Percentiles rank a stretch among this genome's conserved stretches.
These are phyloP conservation scores for Eucalyptus tenuipes DNA, from an alignment of 345 rosid species.

Conservation along the genomic window DNA sequence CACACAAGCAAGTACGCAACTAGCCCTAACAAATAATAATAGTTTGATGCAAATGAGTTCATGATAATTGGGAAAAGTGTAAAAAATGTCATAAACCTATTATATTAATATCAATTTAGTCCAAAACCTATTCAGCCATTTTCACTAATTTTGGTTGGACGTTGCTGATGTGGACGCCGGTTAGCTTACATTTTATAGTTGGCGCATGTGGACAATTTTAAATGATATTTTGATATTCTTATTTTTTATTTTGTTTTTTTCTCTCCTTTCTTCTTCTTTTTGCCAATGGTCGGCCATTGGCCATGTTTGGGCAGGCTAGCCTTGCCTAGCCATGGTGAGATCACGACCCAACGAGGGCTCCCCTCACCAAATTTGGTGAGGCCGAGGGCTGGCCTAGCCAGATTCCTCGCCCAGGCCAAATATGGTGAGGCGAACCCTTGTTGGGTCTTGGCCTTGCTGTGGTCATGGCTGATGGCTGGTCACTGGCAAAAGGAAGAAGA, in stretches of 20 bases:
- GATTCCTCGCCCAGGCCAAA: fast-evolving
- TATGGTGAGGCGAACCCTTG: too few species aligned
- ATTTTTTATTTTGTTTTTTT: too few species aligned
- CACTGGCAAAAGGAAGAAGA: fast-evolving
- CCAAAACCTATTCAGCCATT: too few species aligned
- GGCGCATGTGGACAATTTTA: fast-evolving
- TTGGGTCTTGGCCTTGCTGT: too few species aligned
- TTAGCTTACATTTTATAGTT: fast-evolving
- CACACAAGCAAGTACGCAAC: neutral
- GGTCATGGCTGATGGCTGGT: fast-evolving
- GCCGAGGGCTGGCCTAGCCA: too few species aligned
- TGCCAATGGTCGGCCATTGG: fast-evolving
- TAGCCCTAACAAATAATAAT: neutral
- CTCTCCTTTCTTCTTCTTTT: fast-evolving
- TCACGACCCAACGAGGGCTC: fast-evolving
- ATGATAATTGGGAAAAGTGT: neutral
- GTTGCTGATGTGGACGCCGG: fast-evolving
- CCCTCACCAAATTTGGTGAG: fast-evolving
- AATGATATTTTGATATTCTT: too few species aligned
- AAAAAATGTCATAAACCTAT: too few species aligned
- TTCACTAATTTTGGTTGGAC: too few species aligned
- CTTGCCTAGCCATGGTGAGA: too few species aligned
- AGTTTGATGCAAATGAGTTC: neutral
- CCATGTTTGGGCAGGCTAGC: too few species aligned
- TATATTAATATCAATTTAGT: too few species aligned